Base-by-base conservation (phyloP, 2,329 filamentous ascomycete genomes). In the Colletotrichum trifolii region DNA sequence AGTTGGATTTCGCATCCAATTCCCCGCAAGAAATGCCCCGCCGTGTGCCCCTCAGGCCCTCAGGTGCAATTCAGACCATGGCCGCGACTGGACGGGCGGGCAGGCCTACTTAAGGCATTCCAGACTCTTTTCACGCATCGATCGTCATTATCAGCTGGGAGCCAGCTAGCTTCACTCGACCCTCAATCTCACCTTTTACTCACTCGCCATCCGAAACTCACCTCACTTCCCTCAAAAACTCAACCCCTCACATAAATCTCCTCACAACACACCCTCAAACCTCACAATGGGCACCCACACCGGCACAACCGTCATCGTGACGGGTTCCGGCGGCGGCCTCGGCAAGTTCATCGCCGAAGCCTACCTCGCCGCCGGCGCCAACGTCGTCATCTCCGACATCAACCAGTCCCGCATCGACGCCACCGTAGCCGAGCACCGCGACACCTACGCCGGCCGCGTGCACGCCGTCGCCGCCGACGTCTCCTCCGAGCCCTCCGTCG, bases 361-460 rank as follows among this genome's bases (percentile, higher is more conserved):
- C 46, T 76, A 74, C 58, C 71, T 78, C 46, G 62, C 68, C 10
- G 68, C 70, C 2, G 75, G 75, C 54, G 73, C 73, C 42, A 74
- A 73, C 67, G 73, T 78, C 35, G 71, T 72, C 50, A 67, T 78
- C 56, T 74, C 75, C 70, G 76, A 78, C 67, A 64, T 77, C 63
- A 68, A 71, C 38, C 48, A 68, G 15, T 52, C 67, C 39, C 67
- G 64, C 56, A 39, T 68, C 48, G 25, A 46, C 35, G 42, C 59
- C 42, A 47, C 56, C 53, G 56, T 45, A 17, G 45, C 55, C 50
- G 59, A 64, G 25, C 25, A 64, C 43, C 56, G 65, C 35, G 50
- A 60, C 60, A 64, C 64, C 60, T 66, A 66, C 43, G 53, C 50
- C 43, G 55, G 60, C 35, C 64, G 60, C 43, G 38, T 68, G 46